Evolutionary conservation across 345 rosid species (phyloP).

Genomic region (Ceriops zippeliana): DNA sequence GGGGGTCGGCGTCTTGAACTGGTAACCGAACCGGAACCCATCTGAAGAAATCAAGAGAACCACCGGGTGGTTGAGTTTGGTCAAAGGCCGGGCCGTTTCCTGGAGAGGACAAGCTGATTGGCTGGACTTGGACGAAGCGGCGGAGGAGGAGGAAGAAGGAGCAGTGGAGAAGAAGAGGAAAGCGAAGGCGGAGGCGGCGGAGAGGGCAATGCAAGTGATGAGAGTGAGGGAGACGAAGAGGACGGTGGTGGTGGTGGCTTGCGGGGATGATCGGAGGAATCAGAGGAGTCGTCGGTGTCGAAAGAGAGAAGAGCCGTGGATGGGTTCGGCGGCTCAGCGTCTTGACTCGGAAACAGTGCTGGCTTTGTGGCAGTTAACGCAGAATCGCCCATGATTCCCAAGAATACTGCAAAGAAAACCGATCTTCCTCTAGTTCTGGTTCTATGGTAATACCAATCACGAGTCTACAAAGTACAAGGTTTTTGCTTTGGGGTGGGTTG

Average conservation of each 20-base stretch:
- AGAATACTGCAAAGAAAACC: no score
- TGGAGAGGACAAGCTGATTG: conserved; percentile 12
- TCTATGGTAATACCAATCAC: neutral
- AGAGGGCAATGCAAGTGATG: conserved; percentile 55
- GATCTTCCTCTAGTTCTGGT: neutral
- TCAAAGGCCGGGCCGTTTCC: conserved; percentile 49
- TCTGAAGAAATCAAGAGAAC: conserved; percentile 82
- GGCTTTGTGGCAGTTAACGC: conserved; percentile 37
- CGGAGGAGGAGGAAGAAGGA: conserved; percentile 7
- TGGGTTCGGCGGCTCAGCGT: conserved; percentile 41
- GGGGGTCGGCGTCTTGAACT: conserved; percentile 67
- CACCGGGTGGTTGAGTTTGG: conserved; percentile 58
- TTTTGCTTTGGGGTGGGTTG: no score
- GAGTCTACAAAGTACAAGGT: no score
- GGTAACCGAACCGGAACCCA: conserved; percentile 96
- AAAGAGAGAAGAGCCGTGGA: conserved; percentile 60
- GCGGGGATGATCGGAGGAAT: conserved; percentile 17
- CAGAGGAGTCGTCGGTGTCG: conserved; percentile 32
- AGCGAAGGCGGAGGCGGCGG: conserved; percentile 72
- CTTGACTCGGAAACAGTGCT: conserved; percentile 25
- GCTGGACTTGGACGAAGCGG: neutral
- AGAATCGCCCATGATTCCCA: conserved; percentile 34
- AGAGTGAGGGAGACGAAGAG: conserved; percentile 51
- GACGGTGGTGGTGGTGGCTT: conserved; percentile 35
- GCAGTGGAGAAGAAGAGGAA: conserved; percentile 54